These are phyloP conservation scores for Lanmaoa rubissima DNA, from an alignment of 768 basidiomycete genomes.

Conservation along the genomic window DNA sequence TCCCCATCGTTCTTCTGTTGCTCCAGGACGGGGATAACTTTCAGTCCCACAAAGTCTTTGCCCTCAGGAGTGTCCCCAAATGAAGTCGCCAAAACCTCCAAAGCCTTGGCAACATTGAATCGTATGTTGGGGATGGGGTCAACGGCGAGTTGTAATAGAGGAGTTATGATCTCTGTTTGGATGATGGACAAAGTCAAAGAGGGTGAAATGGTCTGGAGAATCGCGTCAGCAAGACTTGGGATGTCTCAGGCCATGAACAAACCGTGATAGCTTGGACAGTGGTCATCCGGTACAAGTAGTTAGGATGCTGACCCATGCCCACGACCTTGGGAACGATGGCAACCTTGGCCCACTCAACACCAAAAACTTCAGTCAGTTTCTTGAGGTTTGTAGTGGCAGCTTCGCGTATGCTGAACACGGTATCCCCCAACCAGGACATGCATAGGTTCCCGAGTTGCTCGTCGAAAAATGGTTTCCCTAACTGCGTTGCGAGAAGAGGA, in stretches of 20 bases:
- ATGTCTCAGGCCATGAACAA: conserved; percentile 26
- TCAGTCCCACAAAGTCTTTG: conserved; percentile 65
- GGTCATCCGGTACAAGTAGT: conserved; percentile 97
- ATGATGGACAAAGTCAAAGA: conserved; percentile 84
- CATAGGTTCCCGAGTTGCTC: conserved; percentile 95
- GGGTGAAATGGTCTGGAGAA: conserved; percentile 86
- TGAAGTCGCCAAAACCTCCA: conserved; percentile 82
- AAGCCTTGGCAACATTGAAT: conserved; percentile 95
- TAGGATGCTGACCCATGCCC: conserved; percentile 95
- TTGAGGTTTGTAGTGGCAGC: conserved; percentile 97
- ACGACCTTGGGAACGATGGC: conserved; percentile 97
- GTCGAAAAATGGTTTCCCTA: conserved; percentile 96
- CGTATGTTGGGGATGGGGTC: conserved; percentile 99
- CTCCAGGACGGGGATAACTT: conserved; percentile 80
- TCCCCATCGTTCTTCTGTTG: conserved; percentile 86
- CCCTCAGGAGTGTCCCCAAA: conserved; percentile 68
- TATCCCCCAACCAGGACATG: conserved; percentile 99
- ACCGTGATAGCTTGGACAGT: conserved; percentile 98
- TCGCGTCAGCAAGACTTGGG: conserved; percentile 5
- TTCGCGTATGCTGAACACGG: conserved; percentile 97
- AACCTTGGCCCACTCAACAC: conserved; percentile 93
- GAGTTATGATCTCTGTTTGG: conserved; percentile 77
- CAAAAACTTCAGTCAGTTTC: conserved; percentile 97
- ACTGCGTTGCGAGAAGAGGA: conserved; percentile 96
- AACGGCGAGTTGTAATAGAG: conserved; percentile 74